Base-by-base conservation (phyloP, 2,329 filamentous ascomycete species). In the Zalaria sp. region DNA sequence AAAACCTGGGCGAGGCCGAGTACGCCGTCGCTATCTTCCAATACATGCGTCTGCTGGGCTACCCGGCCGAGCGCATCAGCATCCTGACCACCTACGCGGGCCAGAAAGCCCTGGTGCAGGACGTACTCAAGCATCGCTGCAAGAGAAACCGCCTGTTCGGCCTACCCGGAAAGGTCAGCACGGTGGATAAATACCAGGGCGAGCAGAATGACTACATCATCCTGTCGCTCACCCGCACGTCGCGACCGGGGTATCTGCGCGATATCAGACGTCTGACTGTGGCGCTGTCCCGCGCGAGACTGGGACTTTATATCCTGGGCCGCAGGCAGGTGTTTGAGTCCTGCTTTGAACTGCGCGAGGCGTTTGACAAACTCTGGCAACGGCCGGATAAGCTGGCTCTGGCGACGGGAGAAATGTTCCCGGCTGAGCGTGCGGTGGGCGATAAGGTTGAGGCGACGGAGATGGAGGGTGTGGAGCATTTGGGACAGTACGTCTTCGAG, bases 171-270 rank as follows among this genome's bases (percentile, higher is more conserved):
- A 81, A 83, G 41, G 85, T 98, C 27, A 88, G 85, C 3, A 98
- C 93, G 4, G 89, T 98, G 48, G 91, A 98, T 66, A 95, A 94
- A 61, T 98, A 96, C 56, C 91, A 98, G 66, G 93, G 91, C 59
- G 91, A 98, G 68, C 91, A 98, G 64, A 98, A 98, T 62, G 91
- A 98, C 57, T 96, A 95, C 56, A 78, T 98, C 51, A 93, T 98
- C 53, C 75, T 98, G 43, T 95, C 88, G 4, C 75, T 98, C 37
- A 91, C 87, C 9, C 78, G 91, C 47, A 96, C 93, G 8, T 83
- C 81, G 42, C 76, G 81, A 18, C 85, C 93, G 5, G 91, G 91
- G 40, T 98, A 96, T 59, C 74, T 98, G 5, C 82, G 93, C 48
- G 89, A 96, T 56, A 79, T 96, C 47, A 83, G 91, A 37, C 84